Evolutionary conservation across 2,329 filamentous ascomycete species (phyloP), one percentile per base, ranked within the genome.

Genomic region (Stagonosporopsis tanaceti): DNA sequence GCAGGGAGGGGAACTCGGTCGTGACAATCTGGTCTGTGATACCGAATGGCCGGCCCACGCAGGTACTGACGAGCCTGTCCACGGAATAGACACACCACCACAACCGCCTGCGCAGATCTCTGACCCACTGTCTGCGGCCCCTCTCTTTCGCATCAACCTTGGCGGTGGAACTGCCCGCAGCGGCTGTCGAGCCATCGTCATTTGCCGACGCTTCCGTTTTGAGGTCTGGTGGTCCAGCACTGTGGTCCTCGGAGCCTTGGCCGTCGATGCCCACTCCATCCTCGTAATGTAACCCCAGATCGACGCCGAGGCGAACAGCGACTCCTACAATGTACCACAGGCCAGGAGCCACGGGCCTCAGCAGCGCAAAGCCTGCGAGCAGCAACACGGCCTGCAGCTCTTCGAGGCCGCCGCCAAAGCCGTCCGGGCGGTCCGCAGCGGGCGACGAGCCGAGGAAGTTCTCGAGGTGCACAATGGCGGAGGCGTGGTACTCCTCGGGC

Each of bases 21-120:
- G 94, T 98, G 68, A 98, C 92, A 62, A 96, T 92, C 73, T 96
- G 91, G 78, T 98, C 95, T n/a, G 90, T 93, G 62, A 98, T 92
- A 28, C 94, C 67, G 70, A 97, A 96, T 6, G 94, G 95, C 53
- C 94, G 84, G 35, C 94, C 94, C 25, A 98, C 94, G 67, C 93
- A 97, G 22, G 92, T 93, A 70, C 92, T 95, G 47, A 98, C 94
- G 5, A 98, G 87, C n/a, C 94, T 87, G 76, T 98, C 94, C 53
- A 98, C 87, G 5, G 92, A 94, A 77, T 98, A 98, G 1, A 93
- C 93, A 78, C 93, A 97, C 94, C 95, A 98, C 93, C 93, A 98
- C 14, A 98, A 81, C 30, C 94, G 86, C 54, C 94, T 85, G 48
- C 93, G 87, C 61, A 97, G 84, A 74, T 98, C 95, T 50, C 94